Percentiles rank a stretch among this genome's conserved stretches.
These are phyloP conservation scores for Tubosaeta brunneosetosa DNA, from an alignment of 768 basidiomycete genomes.

Conservation along the genomic window DNA sequence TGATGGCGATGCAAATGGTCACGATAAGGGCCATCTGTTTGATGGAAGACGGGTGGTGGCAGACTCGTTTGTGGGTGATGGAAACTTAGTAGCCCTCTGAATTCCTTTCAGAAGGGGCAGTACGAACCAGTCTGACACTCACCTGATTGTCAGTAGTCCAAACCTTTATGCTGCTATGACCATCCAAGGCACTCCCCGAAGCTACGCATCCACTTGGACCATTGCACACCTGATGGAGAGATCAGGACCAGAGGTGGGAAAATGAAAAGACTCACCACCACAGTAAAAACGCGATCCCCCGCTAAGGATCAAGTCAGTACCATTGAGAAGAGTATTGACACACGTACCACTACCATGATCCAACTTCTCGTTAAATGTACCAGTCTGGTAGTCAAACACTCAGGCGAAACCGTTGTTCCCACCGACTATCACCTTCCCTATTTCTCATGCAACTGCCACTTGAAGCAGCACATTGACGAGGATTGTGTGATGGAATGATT, in stretches of 20 bases:
- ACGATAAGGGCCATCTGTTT: too few relatives aligned
- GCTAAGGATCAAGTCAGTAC: too few relatives aligned
- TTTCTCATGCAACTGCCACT: neutral
- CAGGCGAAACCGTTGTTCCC: constrained; percentile 6
- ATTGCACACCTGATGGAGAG: neutral
- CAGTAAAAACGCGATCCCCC: too few relatives aligned
- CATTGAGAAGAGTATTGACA: too few relatives aligned
- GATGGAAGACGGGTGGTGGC: too few relatives aligned
- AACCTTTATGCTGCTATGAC: neutral
- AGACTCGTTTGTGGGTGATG: too few relatives aligned
- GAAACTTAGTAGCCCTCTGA: too few relatives aligned
- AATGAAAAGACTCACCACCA: neutral
- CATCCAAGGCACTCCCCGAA: neutral
- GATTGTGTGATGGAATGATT: constrained; percentile 1
- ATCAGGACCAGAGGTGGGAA: too few relatives aligned
- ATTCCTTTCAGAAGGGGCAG: too few relatives aligned
- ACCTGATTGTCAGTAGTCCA: neutral
- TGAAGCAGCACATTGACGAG: constrained; percentile 6
- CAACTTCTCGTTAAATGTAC: neutral
- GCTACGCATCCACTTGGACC: neutral
- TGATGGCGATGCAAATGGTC: too few relatives aligned
- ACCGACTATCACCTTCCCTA: neutral
- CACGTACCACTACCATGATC: neutral
- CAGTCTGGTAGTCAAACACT: neutral
- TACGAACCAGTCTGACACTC: too few relatives aligned